A percentile compares a stretch with the other conserved stretches of the same genome.
Conservation (phyloP, 306 rosid genomes). For the Sesbania bispinosa region DNA sequence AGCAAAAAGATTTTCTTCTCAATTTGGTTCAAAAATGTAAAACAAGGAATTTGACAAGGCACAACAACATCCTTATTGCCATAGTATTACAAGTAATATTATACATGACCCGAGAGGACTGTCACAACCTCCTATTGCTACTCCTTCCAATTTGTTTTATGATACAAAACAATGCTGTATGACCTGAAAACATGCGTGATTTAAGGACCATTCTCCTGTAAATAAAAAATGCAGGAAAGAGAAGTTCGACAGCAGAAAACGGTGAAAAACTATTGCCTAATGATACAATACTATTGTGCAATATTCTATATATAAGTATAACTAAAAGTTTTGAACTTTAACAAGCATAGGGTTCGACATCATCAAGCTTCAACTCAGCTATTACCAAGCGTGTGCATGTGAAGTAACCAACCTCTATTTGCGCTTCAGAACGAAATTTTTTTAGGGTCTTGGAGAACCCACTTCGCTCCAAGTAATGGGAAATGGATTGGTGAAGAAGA, state of each 20-base stretch:
- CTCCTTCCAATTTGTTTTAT: background rate
- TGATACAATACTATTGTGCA: background rate
- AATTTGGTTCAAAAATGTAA: background rate
- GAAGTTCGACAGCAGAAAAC: background rate
- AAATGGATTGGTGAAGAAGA: constrained; percentile 60
- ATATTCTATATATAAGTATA: background rate
- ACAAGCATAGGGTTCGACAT: background rate
- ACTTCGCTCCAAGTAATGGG: constrained; percentile 44
- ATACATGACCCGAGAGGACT: background rate
- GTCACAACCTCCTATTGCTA: background rate
- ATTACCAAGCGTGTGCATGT: background rate
- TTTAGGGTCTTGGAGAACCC: constrained; percentile 74
- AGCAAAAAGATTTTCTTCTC: background rate
- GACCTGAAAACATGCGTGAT: background rate
- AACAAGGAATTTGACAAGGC: background rate
- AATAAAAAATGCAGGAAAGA: background rate
- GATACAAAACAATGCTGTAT: background rate
- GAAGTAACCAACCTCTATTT: constrained; percentile 43
- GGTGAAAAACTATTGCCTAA: background rate
- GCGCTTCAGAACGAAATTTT: constrained; percentile 64
- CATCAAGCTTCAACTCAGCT: background rate
- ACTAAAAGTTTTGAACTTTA: background rate
- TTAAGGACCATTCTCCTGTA: background rate
- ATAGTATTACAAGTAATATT: background rate
- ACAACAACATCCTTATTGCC: background rate